These are phyloP conservation scores for Xylariales sp. DNA, from an alignment of 2,329 filamentous ascomycete genomes.

Conservation along the genomic window DNA sequence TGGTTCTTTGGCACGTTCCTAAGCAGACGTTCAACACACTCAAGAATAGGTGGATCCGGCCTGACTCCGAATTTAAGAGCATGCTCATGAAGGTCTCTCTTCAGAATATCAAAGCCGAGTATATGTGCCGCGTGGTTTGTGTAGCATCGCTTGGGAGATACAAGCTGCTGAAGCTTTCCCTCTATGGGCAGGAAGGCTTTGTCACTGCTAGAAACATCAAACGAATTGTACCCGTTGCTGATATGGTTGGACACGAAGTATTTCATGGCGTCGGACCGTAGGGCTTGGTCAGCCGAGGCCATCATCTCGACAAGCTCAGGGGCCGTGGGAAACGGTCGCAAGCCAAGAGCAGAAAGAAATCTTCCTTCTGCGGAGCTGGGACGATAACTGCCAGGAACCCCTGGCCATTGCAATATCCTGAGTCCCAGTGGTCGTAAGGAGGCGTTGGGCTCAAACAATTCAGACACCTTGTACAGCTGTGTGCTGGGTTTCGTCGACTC, in stretches of 20 bases:
- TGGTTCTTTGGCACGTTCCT: constrained; percentile 65
- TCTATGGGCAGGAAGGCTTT: constrained; percentile 70
- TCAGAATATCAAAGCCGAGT: constrained; percentile 76
- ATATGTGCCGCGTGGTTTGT: constrained; percentile 73
- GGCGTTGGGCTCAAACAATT: constrained; percentile 77
- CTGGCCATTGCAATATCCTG: constrained; percentile 80
- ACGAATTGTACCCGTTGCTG: constrained; percentile 67
- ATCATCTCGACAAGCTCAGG: constrained; percentile 76
- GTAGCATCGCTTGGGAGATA: constrained; percentile 73
- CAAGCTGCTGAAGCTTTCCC: constrained; percentile 59
- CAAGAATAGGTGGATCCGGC: constrained; percentile 72
- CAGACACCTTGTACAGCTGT: constrained; percentile 65
- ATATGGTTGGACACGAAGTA: constrained; percentile 83
- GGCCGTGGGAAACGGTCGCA: constrained; percentile 67
- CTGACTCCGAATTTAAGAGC: constrained; percentile 79
- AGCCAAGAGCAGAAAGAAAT: constrained; percentile 69
- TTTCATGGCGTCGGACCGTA: constrained; percentile 67
- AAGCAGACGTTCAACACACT: constrained; percentile 71
- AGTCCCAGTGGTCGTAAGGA: constrained; percentile 65
- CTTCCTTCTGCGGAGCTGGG: constrained; percentile 65
- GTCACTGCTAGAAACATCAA: constrained; percentile 50
- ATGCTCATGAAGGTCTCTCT: constrained; percentile 72
- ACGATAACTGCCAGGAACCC: constrained; percentile 55
- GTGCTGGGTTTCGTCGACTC: constrained; percentile 48
- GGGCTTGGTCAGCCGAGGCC: constrained; percentile 50